Evolutionary conservation across 2,329 filamentous ascomycete species (phyloP).

Genomic region (Hymenoscyphus scutula): DNA sequence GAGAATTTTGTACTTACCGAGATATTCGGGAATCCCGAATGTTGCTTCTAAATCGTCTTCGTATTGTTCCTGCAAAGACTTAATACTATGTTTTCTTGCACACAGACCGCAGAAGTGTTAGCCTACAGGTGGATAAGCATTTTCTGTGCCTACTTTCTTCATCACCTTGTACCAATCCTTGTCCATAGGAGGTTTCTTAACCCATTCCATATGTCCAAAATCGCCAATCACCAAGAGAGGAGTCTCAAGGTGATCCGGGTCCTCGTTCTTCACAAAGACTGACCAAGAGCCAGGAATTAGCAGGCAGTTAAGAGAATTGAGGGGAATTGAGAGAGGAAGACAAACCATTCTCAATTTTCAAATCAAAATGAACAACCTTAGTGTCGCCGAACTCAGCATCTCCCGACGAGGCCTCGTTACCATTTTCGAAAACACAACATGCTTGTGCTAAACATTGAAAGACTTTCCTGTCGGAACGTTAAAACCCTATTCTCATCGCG

Average conservation of each 20-base stretch:
- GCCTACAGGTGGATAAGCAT: not conserved
- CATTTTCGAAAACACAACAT: not conserved
- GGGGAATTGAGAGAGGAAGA: not conserved
- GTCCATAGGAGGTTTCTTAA: not conserved
- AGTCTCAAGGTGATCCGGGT: not conserved
- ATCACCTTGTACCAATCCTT: not conserved
- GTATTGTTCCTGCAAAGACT: not conserved
- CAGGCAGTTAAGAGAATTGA: not conserved
- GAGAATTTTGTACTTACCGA: not conserved
- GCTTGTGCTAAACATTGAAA: not conserved
- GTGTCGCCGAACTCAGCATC: not conserved
- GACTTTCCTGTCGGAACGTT: not conserved
- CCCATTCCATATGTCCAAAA: not conserved
- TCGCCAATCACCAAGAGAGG: not conserved
- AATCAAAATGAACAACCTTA: not conserved
- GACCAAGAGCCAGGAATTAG: not conserved
- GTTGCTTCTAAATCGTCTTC: not conserved
- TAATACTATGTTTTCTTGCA: not conserved
- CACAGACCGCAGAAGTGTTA: not conserved
- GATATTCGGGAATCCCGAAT: not conserved
- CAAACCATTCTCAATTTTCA: not conserved
- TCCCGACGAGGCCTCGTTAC: not conserved
- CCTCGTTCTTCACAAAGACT: not conserved
- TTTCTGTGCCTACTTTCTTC: not conserved
- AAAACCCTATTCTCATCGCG: not conserved